Evolutionary conservation across 2,329 filamentous ascomycete genomes (phyloP), one percentile per base, ranked within the genome.

Genomic region (Xylariaceae sp.): DNA sequence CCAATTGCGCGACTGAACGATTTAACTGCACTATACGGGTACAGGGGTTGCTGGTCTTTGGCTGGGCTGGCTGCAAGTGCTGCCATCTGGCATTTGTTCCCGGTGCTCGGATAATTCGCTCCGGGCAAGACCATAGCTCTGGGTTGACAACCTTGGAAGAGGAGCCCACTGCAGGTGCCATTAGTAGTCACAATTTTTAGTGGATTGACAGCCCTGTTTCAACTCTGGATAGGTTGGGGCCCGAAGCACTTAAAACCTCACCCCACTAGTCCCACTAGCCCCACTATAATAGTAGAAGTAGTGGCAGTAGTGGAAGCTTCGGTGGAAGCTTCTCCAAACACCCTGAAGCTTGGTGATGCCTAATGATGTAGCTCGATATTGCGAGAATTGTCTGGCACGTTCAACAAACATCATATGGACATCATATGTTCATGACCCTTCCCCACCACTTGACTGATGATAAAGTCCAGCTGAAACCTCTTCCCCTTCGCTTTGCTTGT

Each of bases 321-420:
- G 26, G 34, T 61, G 43, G 58, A 65, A 65, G 58, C 51, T 67
- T 66, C 65, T 61, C 60, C 60, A 61, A 61, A 29, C 50, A 21
- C 29, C 54, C 5, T 9, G 61, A 60, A 61, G 54, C 57, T 56
- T 31, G 19, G 47, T 49, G 53, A 54, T 46, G 46, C 55, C 62
- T 52, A 50, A 67, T 67, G 65, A 68, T 67, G 61, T 63, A 62
- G 64, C 57, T 61, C 47, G 45, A 21, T 28, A 40, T 48, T 53
- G 26, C 58, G 33, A 56, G 65, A 62, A 48, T 12, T 36, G 6
- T 28, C 58, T 34, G n/a, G n/a, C n/a, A 34, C 45, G 19, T 12
- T 14, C 17, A 55, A 37, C 47, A 6, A 17, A 5, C 53, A 63
- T 63, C 58, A 60, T 54, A 37, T 36, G 40, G 40, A 17, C 60